Base-by-base conservation (phyloP, 73 alveolate species). In the Durusdinium trenchii region DNA sequence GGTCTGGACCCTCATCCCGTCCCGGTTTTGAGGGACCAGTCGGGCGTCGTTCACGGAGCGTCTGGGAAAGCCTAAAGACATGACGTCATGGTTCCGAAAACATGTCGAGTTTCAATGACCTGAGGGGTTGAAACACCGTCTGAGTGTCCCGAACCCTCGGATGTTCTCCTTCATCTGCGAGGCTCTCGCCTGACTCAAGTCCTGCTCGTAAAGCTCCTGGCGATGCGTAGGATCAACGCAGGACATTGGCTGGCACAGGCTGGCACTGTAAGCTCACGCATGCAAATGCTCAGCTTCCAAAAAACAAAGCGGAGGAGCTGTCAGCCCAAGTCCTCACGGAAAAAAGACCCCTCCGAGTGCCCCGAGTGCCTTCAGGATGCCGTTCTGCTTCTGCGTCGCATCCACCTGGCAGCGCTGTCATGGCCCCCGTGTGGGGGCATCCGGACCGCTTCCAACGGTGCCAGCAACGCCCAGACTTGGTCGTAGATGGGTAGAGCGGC, bases 141-240 rank as follows among this genome's bases (percentile, higher is more conserved):
- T 28, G 50, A 47, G 71, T 16, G 50, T 5, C 12, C 23, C 54
- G 5, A 28, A 32, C 96, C 67, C 60, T 47, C 98, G 98, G 98
- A 91, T 91, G 98, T 69, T 91, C 47, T 91, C 98, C 67, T 91
- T 91, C 98, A 91, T 91, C 26, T 91, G 98, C 9, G 98, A 91
- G 52, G 75, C 98, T n/a, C 82, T 46, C 78, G 98, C 98, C 96
- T 91, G 90, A 50, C 71, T 69, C 48, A 91, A 43, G 60, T 91
- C 98, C 89, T 71, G 98, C 67, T 91, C 89, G 50, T 91, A 91
- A 14, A 91, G 98, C 54, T 91, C 98, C 98, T 89, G 93, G 6
- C 40, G 36, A 12, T 35, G 32, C 76, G 6, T 9, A 38, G 43
- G 18, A 38, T 75, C 40, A 35, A 40, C 32, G 7, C 30, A 35